Evolutionary conservation across 2,329 filamentous ascomycete genomes (phyloP), one percentile per base, ranked within the genome.

Genomic region (Colletotrichum neosansevieriae): DNA sequence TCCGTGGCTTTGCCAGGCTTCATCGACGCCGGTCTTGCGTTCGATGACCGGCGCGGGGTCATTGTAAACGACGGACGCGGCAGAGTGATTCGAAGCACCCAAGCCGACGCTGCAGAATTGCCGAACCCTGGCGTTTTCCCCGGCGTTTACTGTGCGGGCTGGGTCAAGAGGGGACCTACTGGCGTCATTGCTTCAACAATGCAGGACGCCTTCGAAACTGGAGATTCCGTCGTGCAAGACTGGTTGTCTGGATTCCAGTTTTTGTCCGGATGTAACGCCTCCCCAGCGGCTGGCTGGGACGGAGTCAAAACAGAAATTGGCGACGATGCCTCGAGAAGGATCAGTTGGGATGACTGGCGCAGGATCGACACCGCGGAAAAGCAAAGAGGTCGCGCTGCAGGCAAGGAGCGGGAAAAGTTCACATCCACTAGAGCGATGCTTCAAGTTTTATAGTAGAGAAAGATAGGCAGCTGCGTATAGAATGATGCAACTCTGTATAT

Each of bases 171-270:
- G 40, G 96, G 96, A 0, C 95, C 96, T 0, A 98, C 94, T 0
- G 96, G 96, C 2, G 94, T 98, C 3, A 99, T 99, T 77, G 95
- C 95, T 1, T 94, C 91, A 34, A 99, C 96, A 0, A 97, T 99
- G 94, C 89, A 92, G 68, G 96, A 99, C 77, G 95, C 96, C 0
- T 99, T 98, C 75, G 86, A 88, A 9, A 97, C 94, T 0, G 96
- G 90, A 1, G 94, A 98, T 76, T 89, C 91, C 3, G 92, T 99
- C 70, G 88, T 88, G 0, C 81, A 87, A n/a, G 96, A 99, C 76
- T 95, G 94, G 91, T 72, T 77, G 15, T 75, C 80, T 1, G 79
- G 79, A 2, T 74, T 72, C 1, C 70, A 75, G 1, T 87, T 88
- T 62, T 74, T 86, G 1, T 47, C 45, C 57, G 56, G 49, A 32